These are phyloP conservation scores for Suhomyces taliae DNA, from an alignment of 1,139 yeast genomes.

Conservation along the genomic window DNA sequence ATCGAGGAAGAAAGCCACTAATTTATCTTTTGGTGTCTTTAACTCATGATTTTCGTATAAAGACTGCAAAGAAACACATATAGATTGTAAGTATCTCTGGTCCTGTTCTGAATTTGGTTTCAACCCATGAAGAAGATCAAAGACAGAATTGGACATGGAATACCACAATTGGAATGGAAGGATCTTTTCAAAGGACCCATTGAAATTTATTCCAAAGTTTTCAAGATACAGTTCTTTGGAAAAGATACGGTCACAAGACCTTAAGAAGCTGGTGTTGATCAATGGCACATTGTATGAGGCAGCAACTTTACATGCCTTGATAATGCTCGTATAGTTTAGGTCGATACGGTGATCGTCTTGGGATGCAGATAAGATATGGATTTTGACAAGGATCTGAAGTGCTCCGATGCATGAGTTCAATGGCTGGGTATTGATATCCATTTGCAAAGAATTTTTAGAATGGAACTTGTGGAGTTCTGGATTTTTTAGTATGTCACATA, in stretches of 20 bases:
- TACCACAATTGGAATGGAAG: slow-evolving; percentile 54
- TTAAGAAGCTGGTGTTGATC: slow-evolving; percentile 33
- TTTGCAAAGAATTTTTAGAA: slow-evolving; percentile 2
- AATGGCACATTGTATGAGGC: slow-evolving; percentile 29
- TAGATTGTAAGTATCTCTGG: slow-evolving; percentile 32
- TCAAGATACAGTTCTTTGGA: slow-evolving; percentile 25
- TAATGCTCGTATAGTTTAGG: slow-evolving; percentile 22
- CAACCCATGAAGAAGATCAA: slow-evolving; percentile 27
- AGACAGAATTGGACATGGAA: slow-evolving; percentile 43
- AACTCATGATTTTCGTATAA: slow-evolving; percentile 39
- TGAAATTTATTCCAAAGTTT: slow-evolving; percentile 15
- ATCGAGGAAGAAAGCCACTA: slow-evolving; percentile 45
- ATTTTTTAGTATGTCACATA: slow-evolving; percentile 28
- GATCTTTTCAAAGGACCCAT: slow-evolving; percentile 20
- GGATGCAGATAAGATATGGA: slow-evolving; percentile 20
- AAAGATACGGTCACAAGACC: slow-evolving; percentile 36
- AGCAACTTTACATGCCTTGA: slow-evolving; percentile 25
- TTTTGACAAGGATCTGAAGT: slow-evolving; percentile 27
- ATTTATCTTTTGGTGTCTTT: slow-evolving; percentile 44
- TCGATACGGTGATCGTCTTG: slow-evolving; percentile 19
- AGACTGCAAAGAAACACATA: slow-evolving; percentile 36
- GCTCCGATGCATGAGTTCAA: slow-evolving; percentile 53
- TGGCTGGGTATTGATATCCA: slow-evolving; percentile 6
- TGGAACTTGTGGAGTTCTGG: slow-evolving; percentile 26
- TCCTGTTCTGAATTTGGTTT: slow-evolving; percentile 33